Base-by-base conservation (phyloP, 768 basidiomycete species). In the Wakefieldia striispora region DNA sequence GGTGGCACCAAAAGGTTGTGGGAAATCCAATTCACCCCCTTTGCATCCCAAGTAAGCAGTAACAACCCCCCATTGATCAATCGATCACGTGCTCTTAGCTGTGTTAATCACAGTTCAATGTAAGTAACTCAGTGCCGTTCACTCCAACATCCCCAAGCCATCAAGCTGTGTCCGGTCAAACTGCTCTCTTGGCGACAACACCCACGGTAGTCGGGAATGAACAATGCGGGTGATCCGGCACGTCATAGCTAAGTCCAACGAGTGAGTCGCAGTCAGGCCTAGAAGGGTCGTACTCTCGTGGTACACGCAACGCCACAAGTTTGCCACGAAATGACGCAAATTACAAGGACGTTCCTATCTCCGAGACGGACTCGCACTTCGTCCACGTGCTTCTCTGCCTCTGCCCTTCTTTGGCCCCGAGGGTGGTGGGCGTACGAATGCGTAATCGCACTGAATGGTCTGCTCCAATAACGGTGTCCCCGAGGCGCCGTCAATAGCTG, bases 401-500 rank as follows among this genome's bases (percentile, higher is more conserved):
- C 88, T 76, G 13, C 85, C 83, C 59, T 86, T 89, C 69, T 86
- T 88, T 6, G 88, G 90, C 1, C 86, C 90, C 7, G 86, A 77
- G 2, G 91, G 88, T 12, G 83, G 80, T 26, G 94, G 91, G 10
- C 91, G 80, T 19, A 94, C 87, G 62, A 97, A 97, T 0, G 89
- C 91, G 65, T 91, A 97, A 62, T 97, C 95, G 60, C 91, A 95
- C 56, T 88, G 83, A 38, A 98, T 76, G 16, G 70, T 72, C 71
- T 98, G 92, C 62, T 97, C 97, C 47, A 99, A 71, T 48, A 98
- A 69, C 6, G 80, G 74, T 4, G 90, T 84, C 3, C 91, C 91
- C 20, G 87, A 83, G 21, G 94, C 93, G 40, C 86, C 86, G 49
- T 93, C 88, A 54, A 99, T 95, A 16, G 97, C 97, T 23, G 84